Conservation (phyloP, 129 eudicot species). For the Saposhnikovia divaricata region DNA sequence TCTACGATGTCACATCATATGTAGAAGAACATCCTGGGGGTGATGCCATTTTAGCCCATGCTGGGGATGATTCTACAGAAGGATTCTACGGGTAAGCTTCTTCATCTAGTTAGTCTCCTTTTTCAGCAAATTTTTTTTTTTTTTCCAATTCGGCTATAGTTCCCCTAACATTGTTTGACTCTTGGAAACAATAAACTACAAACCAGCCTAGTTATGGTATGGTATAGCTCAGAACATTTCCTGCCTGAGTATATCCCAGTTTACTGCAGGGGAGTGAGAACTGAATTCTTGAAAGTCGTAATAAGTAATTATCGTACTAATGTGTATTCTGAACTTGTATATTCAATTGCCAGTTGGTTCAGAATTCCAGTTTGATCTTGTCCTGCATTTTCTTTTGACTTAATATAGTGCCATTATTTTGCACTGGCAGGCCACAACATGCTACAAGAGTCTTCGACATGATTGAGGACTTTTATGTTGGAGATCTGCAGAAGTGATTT, state of each 20-base stretch:
- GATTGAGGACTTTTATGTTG: constrained; percentile 76
- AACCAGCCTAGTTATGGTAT: not conserved
- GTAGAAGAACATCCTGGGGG: constrained; percentile 99
- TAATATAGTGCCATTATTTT: not conserved
- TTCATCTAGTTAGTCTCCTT: not conserved
- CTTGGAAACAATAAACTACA: constrained; percentile 1
- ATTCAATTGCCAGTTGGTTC: not conserved
- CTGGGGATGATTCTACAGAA: constrained; percentile 91
- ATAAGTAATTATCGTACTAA: not conserved
- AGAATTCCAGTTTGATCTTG: not conserved
- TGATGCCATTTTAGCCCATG: constrained; percentile 87
- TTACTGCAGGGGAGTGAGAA: not conserved
- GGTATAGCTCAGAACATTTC: not conserved
- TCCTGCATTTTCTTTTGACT: not conserved
- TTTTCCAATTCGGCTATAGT: not conserved
- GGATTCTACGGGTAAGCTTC: constrained; percentile 78
- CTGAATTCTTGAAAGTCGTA: not conserved
- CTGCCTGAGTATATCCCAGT: not conserved
- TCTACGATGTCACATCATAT: constrained; percentile 85
- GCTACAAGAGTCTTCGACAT: constrained; percentile 84
- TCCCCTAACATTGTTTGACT: not conserved
- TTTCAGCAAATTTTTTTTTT: not conserved
- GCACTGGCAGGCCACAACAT: constrained; percentile 75
- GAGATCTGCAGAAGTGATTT: constrained; percentile 45
- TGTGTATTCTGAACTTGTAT: not conserved